Evolutionary conservation across 768 basidiomycete species (phyloP).

Genomic region (Flagelloscypha sp.): DNA sequence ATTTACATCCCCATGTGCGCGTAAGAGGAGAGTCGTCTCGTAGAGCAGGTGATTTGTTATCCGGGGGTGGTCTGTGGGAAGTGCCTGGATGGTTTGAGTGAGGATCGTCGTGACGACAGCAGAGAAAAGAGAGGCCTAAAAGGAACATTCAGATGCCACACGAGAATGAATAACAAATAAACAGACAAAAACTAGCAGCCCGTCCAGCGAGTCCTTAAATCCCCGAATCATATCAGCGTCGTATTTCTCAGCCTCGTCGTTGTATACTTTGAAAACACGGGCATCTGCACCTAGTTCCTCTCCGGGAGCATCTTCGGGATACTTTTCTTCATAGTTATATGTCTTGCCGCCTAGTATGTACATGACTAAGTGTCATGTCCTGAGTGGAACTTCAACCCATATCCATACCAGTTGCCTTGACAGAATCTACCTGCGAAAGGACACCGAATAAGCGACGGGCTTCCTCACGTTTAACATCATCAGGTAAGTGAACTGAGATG

Average conservation of each 20-base stretch:
- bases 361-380: too few relatives aligned
- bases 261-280: neutral
- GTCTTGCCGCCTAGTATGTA: constrained; percentile 1
- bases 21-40: too few relatives aligned
- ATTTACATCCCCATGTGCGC: too few relatives aligned
- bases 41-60: too few relatives aligned
- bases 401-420: too few relatives aligned
- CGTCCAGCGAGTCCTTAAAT: neutral
- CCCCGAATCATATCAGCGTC: constrained; percentile 1
- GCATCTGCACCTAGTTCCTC: constrained; percentile 1
- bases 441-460: too few relatives aligned
- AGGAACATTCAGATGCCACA: neutral
- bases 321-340: constrained; percentile 3
- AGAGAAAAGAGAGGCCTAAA: constrained; percentile 5
- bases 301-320: constrained; percentile 1
- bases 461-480: too few relatives aligned
- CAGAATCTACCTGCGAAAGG: too few relatives aligned
- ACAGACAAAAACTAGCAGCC: constrained; percentile 1
- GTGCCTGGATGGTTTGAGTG: constrained; percentile 1
- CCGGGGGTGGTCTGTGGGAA: constrained; percentile 1
- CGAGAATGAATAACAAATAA: neutral
- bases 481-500: too few relatives aligned
- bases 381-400: too few relatives aligned
- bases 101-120: constrained; percentile 6
- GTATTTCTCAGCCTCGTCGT: constrained; percentile 1